Conservation (phyloP, 805 yeast species). For the Yamadazyma insecticola region DNA sequence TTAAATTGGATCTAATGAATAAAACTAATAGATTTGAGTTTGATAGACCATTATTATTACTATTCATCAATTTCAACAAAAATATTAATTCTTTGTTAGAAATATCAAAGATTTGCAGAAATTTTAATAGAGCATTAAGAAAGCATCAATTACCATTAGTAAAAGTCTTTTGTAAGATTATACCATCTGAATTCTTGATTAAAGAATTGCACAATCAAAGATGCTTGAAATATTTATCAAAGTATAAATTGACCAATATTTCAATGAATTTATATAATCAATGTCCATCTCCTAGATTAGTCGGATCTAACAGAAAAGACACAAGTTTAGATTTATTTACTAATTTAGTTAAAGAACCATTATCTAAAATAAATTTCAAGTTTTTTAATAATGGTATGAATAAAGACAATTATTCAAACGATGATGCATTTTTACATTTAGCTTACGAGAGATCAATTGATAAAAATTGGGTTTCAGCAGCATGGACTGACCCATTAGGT, state of each 20-base stretch:
- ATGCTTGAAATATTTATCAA: slow-evolving; percentile 24
- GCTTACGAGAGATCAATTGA: slow-evolving; percentile 82
- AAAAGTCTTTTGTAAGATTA: slow-evolving; percentile 31
- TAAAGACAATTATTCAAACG: slow-evolving; percentile 28
- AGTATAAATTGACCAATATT: slow-evolving; percentile 36
- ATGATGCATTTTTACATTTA: slow-evolving; percentile 76
- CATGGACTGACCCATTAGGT: slow-evolving; percentile 88
- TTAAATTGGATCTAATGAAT: slow-evolving; percentile 35
- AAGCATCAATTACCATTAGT: slow-evolving; percentile 39
- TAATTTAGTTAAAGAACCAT: slow-evolving; percentile 34
- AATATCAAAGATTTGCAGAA: slow-evolving; percentile 43
- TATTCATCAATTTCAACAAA: slow-evolving; percentile 45
- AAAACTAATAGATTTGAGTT: slow-evolving; percentile 39
- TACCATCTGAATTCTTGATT: slow-evolving; percentile 25
- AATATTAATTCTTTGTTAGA: slow-evolving; percentile 43
- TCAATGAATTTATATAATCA: slow-evolving; percentile 56
- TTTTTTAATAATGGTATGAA: slow-evolving; percentile 18
- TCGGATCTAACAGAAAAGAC: background rate
- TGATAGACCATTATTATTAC: slow-evolving; percentile 45
- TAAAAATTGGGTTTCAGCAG: slow-evolving; percentile 77
- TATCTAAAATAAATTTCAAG: slow-evolving; percentile 31
- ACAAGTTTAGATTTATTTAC: slow-evolving; percentile 16
- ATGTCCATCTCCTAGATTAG: slow-evolving; percentile 36
- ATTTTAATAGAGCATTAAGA: slow-evolving; percentile 36
- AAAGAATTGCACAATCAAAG: slow-evolving; percentile 14